Conservation (phyloP, 805 yeast species). For the Starmerella riodocensis region DNA sequence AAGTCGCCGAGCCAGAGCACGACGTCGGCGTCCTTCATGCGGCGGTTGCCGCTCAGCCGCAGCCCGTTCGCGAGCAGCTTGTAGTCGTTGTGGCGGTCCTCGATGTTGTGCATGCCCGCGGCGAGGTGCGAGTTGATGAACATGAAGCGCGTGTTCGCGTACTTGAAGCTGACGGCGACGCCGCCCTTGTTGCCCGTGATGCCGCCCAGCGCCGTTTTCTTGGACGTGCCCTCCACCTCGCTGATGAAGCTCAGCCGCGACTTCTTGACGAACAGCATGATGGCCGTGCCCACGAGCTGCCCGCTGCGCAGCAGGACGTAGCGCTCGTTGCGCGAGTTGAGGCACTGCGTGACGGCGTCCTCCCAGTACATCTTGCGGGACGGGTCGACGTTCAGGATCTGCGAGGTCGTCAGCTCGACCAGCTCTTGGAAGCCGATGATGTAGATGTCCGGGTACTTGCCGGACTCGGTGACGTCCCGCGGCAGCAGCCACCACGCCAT, state of each 20-base stretch:
- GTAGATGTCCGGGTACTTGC: constrained; percentile 54
- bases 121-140: constrained; percentile 86
- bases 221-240: constrained; percentile 85
- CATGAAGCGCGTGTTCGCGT: constrained; percentile 67
- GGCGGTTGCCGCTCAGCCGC: constrained; percentile 61
- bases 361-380: constrained; percentile 74
- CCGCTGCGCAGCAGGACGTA: constrained; percentile 66
- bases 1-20: constrained; percentile 92
- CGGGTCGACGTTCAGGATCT: constrained; percentile 75
- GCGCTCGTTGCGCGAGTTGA: constrained; percentile 40
- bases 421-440: constrained; percentile 91
- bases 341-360: constrained; percentile 42
- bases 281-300: constrained; percentile 80
- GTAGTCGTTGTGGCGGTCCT: constrained; percentile 79
- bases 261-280: constrained; percentile 57
- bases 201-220: constrained; percentile 93
- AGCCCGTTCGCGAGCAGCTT: constrained; percentile 62
- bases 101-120: constrained; percentile 71
- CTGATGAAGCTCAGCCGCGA: constrained; percentile 48
- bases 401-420: constrained; percentile 84
- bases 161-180: constrained; percentile 78
- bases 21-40: constrained; percentile 70
- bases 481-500: constrained; percentile 77
- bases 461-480: constrained; percentile 18
- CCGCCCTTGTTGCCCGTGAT: constrained; percentile 97